phyloP scores from a whole-genome alignment of 768 basidiomycete species.

The Panaeolus papilionaceus region DNA sequence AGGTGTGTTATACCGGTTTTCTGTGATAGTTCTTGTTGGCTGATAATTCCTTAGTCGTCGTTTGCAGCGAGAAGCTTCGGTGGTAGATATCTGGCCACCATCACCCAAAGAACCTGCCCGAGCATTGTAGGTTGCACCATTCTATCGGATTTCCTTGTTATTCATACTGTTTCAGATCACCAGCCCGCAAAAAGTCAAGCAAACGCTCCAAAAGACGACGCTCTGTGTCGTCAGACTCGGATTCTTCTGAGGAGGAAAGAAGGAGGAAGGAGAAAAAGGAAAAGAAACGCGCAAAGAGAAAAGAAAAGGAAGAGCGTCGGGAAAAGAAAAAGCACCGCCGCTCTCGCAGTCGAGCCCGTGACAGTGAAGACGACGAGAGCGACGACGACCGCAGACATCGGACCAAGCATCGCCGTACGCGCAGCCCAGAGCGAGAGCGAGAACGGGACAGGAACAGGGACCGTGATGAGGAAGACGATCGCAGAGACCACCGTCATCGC shows the following conservation, averaged over 20 bases:
- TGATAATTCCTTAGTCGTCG: constrained; percentile 61
- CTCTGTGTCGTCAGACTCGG: constrained; percentile 53
- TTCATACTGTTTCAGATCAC: constrained; percentile 51
- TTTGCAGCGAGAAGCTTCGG: constrained; percentile 62
- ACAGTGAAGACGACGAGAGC: constrained; percentile 40
- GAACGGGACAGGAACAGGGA: constrained; percentile 34
- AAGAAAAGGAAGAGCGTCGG: constrained; percentile 46
- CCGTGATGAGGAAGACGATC: constrained; percentile 28
- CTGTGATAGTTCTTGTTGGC: background rate
- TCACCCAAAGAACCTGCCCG: constrained; percentile 77
- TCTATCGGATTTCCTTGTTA: background rate
- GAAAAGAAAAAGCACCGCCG: constrained; percentile 43
- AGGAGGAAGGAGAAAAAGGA: constrained; percentile 66
- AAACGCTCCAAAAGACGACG: constrained; percentile 70
- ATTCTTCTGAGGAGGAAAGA: constrained; percentile 62
- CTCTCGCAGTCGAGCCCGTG: constrained; percentile 37
- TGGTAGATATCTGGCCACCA: constrained; percentile 77
- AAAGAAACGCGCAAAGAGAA: constrained; percentile 58
- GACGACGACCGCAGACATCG: constrained; percentile 45
- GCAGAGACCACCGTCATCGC: constrained; percentile 19
- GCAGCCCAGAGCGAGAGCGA: constrained; percentile 34
- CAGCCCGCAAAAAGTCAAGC: constrained; percentile 57
- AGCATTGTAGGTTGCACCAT: constrained; percentile 48
- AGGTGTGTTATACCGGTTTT: constrained; percentile 51
- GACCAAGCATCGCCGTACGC: constrained; percentile 33